These are phyloP conservation scores for Rhizopogon sp. DNA, from an alignment of 768 basidiomycete species.

Conservation along the genomic window DNA sequence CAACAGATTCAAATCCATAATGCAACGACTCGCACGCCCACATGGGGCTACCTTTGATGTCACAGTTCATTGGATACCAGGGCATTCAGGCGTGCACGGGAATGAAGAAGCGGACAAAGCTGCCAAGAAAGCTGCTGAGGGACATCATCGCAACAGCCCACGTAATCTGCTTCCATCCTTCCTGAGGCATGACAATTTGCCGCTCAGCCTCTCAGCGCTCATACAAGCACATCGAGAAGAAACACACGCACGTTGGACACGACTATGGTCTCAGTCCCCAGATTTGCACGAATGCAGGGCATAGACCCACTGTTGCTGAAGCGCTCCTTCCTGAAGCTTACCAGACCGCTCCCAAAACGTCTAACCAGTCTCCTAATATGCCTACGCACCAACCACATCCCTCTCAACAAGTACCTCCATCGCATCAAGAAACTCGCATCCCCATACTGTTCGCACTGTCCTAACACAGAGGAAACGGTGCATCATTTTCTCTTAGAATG, in stretches of 20 bases:
- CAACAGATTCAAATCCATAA: neutral
- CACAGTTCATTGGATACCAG: neutral
- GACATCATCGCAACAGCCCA: neutral
- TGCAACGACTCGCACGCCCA: neutral
- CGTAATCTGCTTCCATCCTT: neutral
- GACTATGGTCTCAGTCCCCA: constrained; percentile 1
- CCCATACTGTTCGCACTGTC: constrained; percentile 15
- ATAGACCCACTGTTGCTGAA: neutral
- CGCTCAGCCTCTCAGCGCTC: neutral
- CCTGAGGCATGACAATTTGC: neutral
- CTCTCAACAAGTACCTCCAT: constrained; percentile 26
- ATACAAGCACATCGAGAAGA: neutral
- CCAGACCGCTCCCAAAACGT: too few relatives aligned
- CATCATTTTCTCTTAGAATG: constrained; percentile 27
- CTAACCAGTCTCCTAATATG: constrained; percentile 23
- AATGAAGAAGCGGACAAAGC: neutral
- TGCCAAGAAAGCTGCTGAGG: neutral
- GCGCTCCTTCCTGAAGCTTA: neutral
- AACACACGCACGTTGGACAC: neutral
- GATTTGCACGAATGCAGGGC: neutral
- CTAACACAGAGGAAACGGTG: constrained; percentile 25
- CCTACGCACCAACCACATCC: constrained; percentile 26
- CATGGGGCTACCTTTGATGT: too few relatives aligned
- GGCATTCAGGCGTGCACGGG: neutral
- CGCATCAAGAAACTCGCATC: constrained; percentile 17